Evolutionary conservation across 805 yeast species (phyloP).

Genomic region (Wickerhamiella nectarea): DNA sequence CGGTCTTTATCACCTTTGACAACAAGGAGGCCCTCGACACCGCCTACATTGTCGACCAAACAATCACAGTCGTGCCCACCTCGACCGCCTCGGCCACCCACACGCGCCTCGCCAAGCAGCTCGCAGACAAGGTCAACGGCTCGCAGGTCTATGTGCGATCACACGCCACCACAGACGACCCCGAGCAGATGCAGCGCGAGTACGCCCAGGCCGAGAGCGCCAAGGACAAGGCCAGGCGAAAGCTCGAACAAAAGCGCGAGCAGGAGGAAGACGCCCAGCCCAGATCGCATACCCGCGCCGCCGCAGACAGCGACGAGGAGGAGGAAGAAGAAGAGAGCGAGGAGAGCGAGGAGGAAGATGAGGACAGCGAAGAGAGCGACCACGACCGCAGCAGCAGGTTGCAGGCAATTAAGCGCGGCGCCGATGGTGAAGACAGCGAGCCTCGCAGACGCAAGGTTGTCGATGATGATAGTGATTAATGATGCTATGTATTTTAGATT

Average conservation of each 20-base stretch:
- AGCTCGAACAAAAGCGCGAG: conserved; percentile 29
- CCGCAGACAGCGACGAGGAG: conserved; percentile 11
- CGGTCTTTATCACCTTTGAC: conserved; percentile 56
- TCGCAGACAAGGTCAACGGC: conserved; percentile 23
- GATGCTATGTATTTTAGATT: background rate
- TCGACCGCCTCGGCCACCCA: conserved; percentile 82
- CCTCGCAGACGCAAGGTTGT: conserved; percentile 13
- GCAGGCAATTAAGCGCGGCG: conserved; percentile 7
- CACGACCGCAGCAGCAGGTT: conserved; percentile 21
- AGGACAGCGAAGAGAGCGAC: conserved; percentile 19
- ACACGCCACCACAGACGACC: conserved; percentile 31
- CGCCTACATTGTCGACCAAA: conserved; percentile 47
- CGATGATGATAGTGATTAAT: conserved; percentile 15
- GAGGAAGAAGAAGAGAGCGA: conserved; percentile 26
- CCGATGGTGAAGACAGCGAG: conserved; percentile 12
- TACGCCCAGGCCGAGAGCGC: conserved; percentile 29
- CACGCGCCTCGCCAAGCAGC: conserved; percentile 45
- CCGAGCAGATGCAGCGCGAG: conserved; percentile 33
- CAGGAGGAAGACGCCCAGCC: conserved; percentile 11
- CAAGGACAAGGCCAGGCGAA: conserved; percentile 29
- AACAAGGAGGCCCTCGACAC: conserved; percentile 58
- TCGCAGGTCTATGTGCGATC: conserved; percentile 24
- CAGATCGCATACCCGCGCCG: conserved; percentile 3
- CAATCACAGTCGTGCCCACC: conserved; percentile 72
- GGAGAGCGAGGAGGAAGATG: conserved; percentile 28